Evolutionary conservation across 2,329 filamentous ascomycete species (phyloP).

Genomic region (Neofusicoccum sp.): DNA sequence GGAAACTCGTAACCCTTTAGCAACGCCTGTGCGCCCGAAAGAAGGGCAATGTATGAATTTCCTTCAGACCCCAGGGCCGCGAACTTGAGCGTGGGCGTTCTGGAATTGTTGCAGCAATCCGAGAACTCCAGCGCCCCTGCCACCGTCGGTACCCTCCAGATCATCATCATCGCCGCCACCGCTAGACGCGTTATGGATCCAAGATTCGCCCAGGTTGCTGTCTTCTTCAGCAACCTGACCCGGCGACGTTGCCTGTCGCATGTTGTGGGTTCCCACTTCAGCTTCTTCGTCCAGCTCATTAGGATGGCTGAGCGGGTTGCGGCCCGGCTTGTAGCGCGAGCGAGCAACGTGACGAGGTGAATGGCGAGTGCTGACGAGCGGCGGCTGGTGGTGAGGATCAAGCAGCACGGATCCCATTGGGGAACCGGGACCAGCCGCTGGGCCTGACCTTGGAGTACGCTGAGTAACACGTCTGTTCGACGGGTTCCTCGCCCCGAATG

Average conservation of each 20-base stretch:
- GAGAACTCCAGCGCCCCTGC: constrained; percentile 57
- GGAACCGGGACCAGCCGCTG: constrained; percentile 40
- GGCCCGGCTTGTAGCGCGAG: constrained; percentile 43
- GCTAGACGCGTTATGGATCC: constrained; percentile 46
- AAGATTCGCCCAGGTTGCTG: constrained; percentile 61
- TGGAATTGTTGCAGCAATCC: constrained; percentile 67
- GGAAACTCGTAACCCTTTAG: neutral
- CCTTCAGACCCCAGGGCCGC: constrained; percentile 33
- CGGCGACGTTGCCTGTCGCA: constrained; percentile 36
- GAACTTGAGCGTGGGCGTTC: constrained; percentile 56
- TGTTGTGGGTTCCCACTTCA: neutral
- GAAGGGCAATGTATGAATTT: neutral
- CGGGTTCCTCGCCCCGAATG: neutral
- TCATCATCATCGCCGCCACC: constrained; percentile 47
- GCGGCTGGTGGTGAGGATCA: constrained; percentile 73
- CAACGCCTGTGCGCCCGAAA: neutral
- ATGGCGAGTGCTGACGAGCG: constrained; percentile 45
- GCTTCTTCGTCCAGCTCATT: constrained; percentile 23
- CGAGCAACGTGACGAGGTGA: constrained; percentile 48
- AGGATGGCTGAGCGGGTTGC: constrained; percentile 24
- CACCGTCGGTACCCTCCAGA: constrained; percentile 38
- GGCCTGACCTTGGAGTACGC: constrained; percentile 24
- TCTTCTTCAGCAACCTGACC: constrained; percentile 48
- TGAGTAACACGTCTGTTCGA: neutral
- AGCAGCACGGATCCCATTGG: constrained; percentile 72